Percentiles rank a stretch among this genome's conserved stretches.
Conservation (phyloP, 768 basidiomycete species). For the Gymnopilus dilepis region DNA sequence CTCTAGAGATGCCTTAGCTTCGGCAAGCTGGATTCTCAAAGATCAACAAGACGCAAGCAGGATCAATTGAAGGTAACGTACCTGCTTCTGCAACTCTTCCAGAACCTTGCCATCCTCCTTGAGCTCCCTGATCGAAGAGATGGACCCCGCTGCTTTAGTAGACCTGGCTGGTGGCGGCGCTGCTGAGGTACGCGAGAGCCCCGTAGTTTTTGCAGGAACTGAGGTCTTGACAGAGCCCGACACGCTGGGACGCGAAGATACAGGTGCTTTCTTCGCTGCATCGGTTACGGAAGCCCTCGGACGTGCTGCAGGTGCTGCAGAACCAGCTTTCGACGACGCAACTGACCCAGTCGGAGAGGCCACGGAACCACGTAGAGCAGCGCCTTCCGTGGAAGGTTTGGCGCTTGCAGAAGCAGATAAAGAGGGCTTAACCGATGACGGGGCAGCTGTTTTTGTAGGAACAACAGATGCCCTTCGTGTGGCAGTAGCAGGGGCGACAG, state of each 20-base stretch:
- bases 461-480: slow-evolving; percentile 51
- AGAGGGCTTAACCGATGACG: slow-evolving; percentile 39
- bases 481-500: slow-evolving; percentile 40
- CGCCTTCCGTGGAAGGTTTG: slow-evolving; percentile 41
- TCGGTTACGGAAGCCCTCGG: slow-evolving; percentile 76
- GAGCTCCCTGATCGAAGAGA: slow-evolving; percentile 77
- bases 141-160: slow-evolving; percentile 58
- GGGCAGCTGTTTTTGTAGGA: slow-evolving; percentile 44
- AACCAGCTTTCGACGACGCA: slow-evolving; percentile 50
- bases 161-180: slow-evolving; percentile 44
- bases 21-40: slow-evolving; percentile 54
- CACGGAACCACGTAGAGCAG: slow-evolving; percentile 50
- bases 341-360: slow-evolving; percentile 61
- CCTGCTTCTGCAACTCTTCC: slow-evolving; percentile 67
- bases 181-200: slow-evolving; percentile 35
- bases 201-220: slow-evolving; percentile 35
- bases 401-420: slow-evolving; percentile 45
- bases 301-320: slow-evolving; percentile 45
- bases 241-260: slow-evolving; percentile 48
- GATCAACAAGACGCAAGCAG: not conserved
- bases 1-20: slow-evolving; percentile 56
- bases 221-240: slow-evolving; percentile 41
- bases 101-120: slow-evolving; percentile 58
- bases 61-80: slow-evolving; percentile 29
- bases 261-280: slow-evolving; percentile 56